phyloP scores from a whole-genome alignment of 106 monocot genomes.

The Phalaenopsis aphrodite region DNA sequence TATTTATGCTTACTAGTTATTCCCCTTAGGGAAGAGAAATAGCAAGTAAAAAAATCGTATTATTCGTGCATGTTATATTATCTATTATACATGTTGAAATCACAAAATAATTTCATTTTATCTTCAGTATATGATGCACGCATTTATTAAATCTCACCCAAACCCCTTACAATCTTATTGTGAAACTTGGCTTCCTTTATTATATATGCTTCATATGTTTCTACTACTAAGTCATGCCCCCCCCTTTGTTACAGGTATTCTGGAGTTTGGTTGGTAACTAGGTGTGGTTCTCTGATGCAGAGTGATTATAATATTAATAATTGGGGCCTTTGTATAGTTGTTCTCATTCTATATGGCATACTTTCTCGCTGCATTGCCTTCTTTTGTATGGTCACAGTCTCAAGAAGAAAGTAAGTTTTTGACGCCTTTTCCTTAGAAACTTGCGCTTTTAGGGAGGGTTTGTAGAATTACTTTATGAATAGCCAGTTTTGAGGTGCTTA shows the following conservation, averaged over 20 bases:
- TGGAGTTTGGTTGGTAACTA: conserved; percentile 83
- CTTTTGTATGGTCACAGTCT: conserved; percentile 64
- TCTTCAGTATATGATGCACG: too few relatives aligned
- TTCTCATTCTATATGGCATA: conserved; percentile 59
- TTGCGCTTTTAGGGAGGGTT: neutral
- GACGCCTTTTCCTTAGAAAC: neutral
- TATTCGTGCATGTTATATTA: too few relatives aligned
- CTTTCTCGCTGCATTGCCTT: conserved; percentile 75
- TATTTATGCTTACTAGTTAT: too few relatives aligned
- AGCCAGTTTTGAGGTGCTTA: neutral
- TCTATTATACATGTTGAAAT: too few relatives aligned
- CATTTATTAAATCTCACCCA: neutral
- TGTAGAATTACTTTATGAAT: neutral
- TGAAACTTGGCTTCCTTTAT: neutral
- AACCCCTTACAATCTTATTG: neutral
- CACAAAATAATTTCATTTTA: too few relatives aligned
- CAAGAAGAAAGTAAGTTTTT: conserved; percentile 17
- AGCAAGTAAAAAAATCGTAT: too few relatives aligned
- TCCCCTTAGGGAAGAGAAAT: too few relatives aligned
- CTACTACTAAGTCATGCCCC: neutral
- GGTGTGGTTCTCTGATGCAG: conserved; percentile 53
- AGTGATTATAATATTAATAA: conserved; percentile 54
- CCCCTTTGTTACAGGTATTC: conserved; percentile 49
- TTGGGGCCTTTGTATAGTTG: conserved; percentile 45
- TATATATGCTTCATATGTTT: neutral